phyloP scores from a whole-genome alignment of 106 monocot species.

The Allium sativum region DNA sequence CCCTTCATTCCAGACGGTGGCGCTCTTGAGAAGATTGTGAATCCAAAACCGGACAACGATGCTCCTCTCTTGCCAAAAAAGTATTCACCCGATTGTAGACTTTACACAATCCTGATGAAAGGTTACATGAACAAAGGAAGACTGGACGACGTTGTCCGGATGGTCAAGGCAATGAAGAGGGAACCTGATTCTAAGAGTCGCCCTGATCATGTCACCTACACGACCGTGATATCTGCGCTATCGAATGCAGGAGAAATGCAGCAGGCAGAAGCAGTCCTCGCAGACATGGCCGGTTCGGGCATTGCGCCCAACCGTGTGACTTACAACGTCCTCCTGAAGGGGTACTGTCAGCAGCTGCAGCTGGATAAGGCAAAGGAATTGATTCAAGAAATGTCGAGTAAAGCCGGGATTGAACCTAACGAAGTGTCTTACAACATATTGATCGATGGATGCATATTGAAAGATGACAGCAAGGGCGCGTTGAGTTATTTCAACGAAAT shows the following conservation, averaged over 20 bases:
- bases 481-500: conserved; percentile 84
- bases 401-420: conserved; percentile 44
- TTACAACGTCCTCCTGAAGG: conserved; percentile 88
- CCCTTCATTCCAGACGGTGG: conserved; percentile 5
- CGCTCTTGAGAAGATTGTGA: conserved; percentile 39
- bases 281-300: conserved; percentile 41
- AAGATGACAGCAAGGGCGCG: conserved; percentile 69
- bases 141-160: conserved; percentile 60
- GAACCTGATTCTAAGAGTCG: conserved; percentile 47
- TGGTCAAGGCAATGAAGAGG: conserved; percentile 57
- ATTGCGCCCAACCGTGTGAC: conserved; percentile 62
- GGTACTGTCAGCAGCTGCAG: conserved; percentile 80
- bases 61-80: conserved; percentile 41
- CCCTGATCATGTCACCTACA: conserved; percentile 86
- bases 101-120: conserved; percentile 89
- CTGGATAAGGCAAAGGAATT: conserved; percentile 61
- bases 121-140: conserved; percentile 81
- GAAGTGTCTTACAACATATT: conserved; percentile 77
- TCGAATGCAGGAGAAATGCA: conserved; percentile 52
- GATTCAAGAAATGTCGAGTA: conserved; percentile 32
- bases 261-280: conserved; percentile 42
- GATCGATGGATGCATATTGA: conserved; percentile 76
- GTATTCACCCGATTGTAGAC: conserved; percentile 54
- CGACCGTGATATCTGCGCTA: conserved; percentile 62
- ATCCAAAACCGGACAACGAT: neutral